These are phyloP conservation scores for Scorias spongiosa DNA, from an alignment of 2,329 filamentous ascomycete genomes.

Conservation along the genomic window DNA sequence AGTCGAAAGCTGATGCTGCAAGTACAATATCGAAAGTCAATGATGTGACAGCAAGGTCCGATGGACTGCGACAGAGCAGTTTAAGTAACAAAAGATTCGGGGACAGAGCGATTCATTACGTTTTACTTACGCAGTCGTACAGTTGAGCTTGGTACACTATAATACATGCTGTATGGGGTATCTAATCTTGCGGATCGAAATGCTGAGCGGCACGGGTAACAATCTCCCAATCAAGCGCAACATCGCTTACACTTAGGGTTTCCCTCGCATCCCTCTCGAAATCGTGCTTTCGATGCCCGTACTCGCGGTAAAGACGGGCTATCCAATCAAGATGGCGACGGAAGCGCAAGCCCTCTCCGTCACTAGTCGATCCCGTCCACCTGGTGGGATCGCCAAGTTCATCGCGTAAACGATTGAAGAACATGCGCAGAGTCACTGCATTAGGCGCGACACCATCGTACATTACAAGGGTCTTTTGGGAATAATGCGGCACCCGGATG, in stretches of 20 bases:
- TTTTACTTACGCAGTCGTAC: no score
- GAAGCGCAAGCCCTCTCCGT: background rate
- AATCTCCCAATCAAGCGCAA: background rate
- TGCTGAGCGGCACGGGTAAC: background rate
- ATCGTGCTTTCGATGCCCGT: background rate
- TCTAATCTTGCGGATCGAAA: background rate
- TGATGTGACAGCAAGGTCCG: no score
- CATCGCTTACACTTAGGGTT: background rate
- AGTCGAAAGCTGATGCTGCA: no score
- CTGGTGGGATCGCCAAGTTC: background rate
- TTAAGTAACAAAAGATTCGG: no score
- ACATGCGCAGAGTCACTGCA: conserved; percentile 9
- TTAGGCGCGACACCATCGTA: conserved; percentile 12
- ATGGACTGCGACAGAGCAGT: no score
- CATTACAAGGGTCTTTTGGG: conserved; percentile 4
- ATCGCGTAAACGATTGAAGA: background rate
- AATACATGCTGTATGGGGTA: background rate
- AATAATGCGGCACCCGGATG: background rate
- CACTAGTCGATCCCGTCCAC: background rate
- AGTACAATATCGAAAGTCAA: no score
- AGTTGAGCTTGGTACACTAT: background rate
- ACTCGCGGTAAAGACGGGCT: background rate
- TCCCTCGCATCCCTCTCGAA: background rate
- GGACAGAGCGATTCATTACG: no score
- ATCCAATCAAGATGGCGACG: background rate